These are phyloP conservation scores for Pseudotsuga menziesii DNA, from an alignment of 75 land plant species.

Conservation along the genomic window DNA sequence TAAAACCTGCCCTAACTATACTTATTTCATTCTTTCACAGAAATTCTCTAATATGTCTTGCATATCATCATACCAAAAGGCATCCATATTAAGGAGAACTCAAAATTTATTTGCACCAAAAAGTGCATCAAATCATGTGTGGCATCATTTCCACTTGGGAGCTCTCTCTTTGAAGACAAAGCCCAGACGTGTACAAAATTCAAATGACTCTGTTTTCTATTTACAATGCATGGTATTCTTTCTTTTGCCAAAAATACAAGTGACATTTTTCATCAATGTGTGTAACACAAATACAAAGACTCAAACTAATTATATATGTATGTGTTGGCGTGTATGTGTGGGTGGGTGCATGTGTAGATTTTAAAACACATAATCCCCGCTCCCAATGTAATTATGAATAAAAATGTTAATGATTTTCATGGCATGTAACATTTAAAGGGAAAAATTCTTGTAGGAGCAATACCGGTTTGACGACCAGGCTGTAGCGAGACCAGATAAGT, in stretches of 20 bases:
- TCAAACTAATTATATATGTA: background rate
- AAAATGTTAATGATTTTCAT: background rate
- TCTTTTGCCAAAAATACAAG: background rate
- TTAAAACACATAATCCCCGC: background rate
- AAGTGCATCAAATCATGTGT: background rate
- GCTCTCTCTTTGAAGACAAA: background rate
- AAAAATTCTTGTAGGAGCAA: background rate
- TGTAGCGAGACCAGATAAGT: constrained; percentile 91
- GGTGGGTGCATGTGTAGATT: background rate
- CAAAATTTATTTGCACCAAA: background rate
- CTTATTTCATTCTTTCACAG: background rate
- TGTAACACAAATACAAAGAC: background rate
- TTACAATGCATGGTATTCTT: background rate
- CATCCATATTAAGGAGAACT: background rate
- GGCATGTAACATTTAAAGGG: background rate
- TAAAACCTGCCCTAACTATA: background rate
- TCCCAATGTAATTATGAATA: background rate
- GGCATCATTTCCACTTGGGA: background rate
- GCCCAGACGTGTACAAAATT: background rate
- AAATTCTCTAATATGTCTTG: background rate
- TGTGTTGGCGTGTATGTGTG: too few species aligned
- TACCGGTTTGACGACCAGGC: constrained; percentile 92
- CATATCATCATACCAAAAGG: background rate
- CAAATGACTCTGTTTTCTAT: background rate
- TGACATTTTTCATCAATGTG: background rate